Evolutionary conservation across 225 moss, liverwort and hornwort species (phyloP).

Genomic region (Marchantia paleacea): DNA sequence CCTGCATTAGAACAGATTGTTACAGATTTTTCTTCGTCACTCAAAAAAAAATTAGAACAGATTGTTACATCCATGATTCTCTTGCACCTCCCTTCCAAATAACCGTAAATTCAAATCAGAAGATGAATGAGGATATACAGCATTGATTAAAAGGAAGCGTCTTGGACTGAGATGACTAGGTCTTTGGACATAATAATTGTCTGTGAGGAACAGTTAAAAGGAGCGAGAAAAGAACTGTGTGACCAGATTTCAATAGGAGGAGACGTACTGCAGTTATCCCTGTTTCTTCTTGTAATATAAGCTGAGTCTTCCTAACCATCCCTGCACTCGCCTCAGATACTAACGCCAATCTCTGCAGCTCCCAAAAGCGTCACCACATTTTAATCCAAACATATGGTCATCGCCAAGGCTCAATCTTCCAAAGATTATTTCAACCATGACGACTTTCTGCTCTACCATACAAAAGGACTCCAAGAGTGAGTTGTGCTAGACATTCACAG

Average conservation of each 20-base stretch:
- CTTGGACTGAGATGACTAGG: not conserved
- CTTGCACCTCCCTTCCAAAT: not conserved
- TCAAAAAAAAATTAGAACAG: too few species aligned
- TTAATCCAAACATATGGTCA: not conserved
- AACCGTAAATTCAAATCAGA: not conserved
- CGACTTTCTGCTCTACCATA: too few species aligned
- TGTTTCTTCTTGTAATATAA: slow-evolving; percentile 38
- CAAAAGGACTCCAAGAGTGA: too few species aligned
- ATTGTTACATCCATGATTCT: not conserved
- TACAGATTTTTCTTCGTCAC: too few species aligned
- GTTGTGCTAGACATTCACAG: too few species aligned
- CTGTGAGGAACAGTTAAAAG: not conserved
- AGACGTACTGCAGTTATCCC: slow-evolving; percentile 31
- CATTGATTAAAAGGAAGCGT: not conserved
- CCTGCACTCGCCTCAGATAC: slow-evolving; percentile 36
- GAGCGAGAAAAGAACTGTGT: not conserved
- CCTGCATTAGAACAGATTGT: slow-evolving; percentile 23
- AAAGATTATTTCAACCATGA: not conserved
- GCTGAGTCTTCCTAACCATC: slow-evolving; percentile 37
- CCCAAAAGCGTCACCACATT: not conserved
- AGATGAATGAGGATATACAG: too few species aligned
- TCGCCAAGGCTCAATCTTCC: not conserved
- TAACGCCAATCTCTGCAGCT: slow-evolving; percentile 36
- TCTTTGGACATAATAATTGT: not conserved
- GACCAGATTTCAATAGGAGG: not conserved